Conservation (phyloP, 331 rosid species). For the Rhamnella rubrinervis region DNA sequence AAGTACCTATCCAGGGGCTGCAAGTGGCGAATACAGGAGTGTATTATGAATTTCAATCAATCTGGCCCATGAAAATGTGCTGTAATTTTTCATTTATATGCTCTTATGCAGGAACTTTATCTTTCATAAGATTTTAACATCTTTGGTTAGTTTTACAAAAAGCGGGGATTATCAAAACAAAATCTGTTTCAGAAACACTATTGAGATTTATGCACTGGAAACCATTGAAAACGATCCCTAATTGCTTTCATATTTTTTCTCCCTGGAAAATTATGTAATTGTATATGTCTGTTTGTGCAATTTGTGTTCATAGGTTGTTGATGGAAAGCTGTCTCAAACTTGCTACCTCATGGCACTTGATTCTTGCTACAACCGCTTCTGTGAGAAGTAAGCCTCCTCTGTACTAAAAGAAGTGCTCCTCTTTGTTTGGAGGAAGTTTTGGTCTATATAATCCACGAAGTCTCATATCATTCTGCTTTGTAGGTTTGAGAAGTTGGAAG, state of each 20-base stretch:
- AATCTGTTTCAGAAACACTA: too few species aligned
- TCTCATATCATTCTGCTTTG: constrained; percentile 32
- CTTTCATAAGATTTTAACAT: too few species aligned
- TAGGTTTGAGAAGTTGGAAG: constrained; percentile 83
- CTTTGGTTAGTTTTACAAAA: too few species aligned
- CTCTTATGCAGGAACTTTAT: too few species aligned
- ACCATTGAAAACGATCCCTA: background rate
- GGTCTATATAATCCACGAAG: background rate
- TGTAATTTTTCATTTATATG: too few species aligned
- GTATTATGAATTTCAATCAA: too few species aligned
- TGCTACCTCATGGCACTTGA: constrained; percentile 95
- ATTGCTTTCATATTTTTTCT: background rate
- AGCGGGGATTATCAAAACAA: too few species aligned
- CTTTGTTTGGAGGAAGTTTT: background rate
- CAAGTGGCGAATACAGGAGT: too few species aligned
- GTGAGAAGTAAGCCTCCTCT: constrained; percentile 58
- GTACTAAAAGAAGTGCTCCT: background rate
- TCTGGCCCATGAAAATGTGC: too few species aligned
- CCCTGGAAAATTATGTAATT: background rate
- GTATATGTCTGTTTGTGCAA: background rate
- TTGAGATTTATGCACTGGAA: too few species aligned
- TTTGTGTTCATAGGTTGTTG: constrained; percentile 70
- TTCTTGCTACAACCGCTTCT: constrained; percentile 78
- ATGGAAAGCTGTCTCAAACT: constrained; percentile 97
- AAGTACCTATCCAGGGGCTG: too few species aligned